Percentiles rank a stretch among this genome's conserved stretches.
Conservation (phyloP, 2,329 filamentous ascomycete species). For the Huntiella savannae region DNA sequence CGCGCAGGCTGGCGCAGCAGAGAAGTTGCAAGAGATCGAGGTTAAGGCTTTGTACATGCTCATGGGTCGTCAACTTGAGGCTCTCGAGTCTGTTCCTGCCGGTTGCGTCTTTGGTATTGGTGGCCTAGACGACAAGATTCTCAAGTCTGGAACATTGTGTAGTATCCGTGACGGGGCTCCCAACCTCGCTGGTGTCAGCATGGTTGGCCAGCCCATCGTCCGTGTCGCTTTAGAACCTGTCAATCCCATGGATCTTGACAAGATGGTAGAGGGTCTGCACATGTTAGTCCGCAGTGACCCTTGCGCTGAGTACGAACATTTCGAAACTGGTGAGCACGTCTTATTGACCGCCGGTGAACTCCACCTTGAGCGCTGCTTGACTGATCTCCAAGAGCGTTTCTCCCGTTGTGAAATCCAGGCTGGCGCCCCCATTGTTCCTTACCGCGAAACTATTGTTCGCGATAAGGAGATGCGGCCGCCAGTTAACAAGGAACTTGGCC, state of each 20-base stretch:
- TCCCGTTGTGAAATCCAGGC: conserved; percentile 88
- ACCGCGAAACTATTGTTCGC: conserved; percentile 75
- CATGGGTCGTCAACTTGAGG: conserved; percentile 80
- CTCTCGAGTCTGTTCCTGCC: conserved; percentile 66
- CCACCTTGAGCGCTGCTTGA: conserved; percentile 83
- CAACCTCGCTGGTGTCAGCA: conserved; percentile 70
- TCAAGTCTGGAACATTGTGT: conserved; percentile 89
- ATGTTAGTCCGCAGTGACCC: conserved; percentile 88
- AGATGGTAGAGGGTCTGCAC: conserved; percentile 78
- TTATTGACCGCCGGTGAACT: conserved; percentile 84
- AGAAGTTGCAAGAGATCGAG: conserved; percentile 62
- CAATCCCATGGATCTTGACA: conserved; percentile 77
- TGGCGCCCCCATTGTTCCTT: conserved; percentile 86
- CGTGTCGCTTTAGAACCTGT: conserved; percentile 87
- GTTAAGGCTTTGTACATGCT: conserved; percentile 83
- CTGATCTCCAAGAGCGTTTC: conserved; percentile 81
- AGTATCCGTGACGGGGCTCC: conserved; percentile 70
- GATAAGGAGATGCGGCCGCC: conserved; percentile 84
- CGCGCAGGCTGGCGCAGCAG: conserved; percentile 48
- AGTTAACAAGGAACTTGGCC: conserved; percentile 65
- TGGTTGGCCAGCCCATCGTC: conserved; percentile 76
- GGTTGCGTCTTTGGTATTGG: conserved; percentile 92
- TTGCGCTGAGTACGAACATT: conserved; percentile 86
- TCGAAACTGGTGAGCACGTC: conserved; percentile 86
- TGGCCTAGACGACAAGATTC: conserved; percentile 77